phyloP scores from a whole-genome alignment of 2,329 filamentous ascomycete genomes.

The Chalaropsis ovoidea region DNA sequence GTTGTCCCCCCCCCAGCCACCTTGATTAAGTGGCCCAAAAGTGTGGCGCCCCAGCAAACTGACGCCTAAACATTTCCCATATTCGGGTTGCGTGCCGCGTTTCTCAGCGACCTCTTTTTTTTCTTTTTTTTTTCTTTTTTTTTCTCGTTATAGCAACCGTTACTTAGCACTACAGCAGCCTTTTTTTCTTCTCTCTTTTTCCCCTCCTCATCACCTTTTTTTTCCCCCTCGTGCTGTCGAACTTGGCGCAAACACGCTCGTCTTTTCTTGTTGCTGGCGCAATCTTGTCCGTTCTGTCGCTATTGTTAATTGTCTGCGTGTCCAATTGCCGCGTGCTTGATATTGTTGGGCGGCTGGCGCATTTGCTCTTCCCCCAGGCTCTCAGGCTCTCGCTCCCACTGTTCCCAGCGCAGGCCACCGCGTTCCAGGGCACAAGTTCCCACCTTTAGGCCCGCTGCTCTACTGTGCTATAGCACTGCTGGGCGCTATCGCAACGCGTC shows the following conservation, averaged over 20 bases:
- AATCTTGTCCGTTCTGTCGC: not conserved
- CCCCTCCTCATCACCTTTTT: constrained; percentile 3
- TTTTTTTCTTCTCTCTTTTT: constrained; percentile 16
- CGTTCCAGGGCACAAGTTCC: too few species aligned
- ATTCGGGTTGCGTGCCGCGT: constrained; percentile 2
- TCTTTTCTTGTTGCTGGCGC: not conserved
- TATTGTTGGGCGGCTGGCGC: constrained; percentile 1
- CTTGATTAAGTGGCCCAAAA: constrained; percentile 14
- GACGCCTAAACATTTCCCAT: not conserved
- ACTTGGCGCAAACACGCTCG: too few species aligned
- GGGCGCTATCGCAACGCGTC: constrained; percentile 20
- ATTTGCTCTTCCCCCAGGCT: not conserved
- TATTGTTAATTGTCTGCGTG: not conserved
- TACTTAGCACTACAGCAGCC: constrained; percentile 2
- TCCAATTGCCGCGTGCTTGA: constrained; percentile 2
- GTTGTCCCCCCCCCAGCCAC: constrained; percentile 17
- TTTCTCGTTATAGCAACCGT: constrained; percentile 12
- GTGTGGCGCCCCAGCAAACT: not conserved
- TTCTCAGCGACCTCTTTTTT: constrained; percentile 4
- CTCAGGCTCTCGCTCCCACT: not conserved
- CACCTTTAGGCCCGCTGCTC: not conserved
- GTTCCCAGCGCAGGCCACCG: too few species aligned
- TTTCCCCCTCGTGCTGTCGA: not conserved
- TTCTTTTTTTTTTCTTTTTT: not conserved
- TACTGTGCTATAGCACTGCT: not conserved